A percentile compares a stretch with the other conserved stretches of the same genome.
These are phyloP conservation scores for Lasiodiplodia sp. DNA, from an alignment of 2,329 filamentous ascomycete species.

Conservation along the genomic window DNA sequence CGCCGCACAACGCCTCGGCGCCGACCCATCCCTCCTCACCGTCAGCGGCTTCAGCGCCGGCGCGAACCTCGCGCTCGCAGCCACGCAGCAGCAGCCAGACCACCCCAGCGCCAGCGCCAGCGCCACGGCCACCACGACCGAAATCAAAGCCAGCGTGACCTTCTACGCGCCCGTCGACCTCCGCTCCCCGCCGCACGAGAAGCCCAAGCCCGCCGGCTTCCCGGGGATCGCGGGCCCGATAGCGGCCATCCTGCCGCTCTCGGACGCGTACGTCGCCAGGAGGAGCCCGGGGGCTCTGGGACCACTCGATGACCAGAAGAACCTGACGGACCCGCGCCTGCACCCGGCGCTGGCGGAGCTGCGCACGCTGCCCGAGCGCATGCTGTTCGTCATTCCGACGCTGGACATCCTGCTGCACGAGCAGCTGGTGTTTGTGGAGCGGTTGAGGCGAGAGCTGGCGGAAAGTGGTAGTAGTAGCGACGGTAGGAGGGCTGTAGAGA, in stretches of 20 bases:
- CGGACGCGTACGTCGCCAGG: constrained; percentile 53
- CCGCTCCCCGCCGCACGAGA: constrained; percentile 3
- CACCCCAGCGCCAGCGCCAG: not conserved
- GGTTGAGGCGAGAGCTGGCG: constrained; percentile 40
- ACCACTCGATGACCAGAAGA: not conserved
- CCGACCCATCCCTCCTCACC: constrained; percentile 52
- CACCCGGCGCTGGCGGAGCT: constrained; percentile 47
- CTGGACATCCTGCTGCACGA: constrained; percentile 54
- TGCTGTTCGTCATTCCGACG: constrained; percentile 51
- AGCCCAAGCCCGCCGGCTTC: not conserved
- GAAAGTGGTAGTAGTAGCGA: not conserved
- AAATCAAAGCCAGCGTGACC: constrained; percentile 39
- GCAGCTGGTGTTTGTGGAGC: constrained; percentile 49
- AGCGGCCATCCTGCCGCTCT: constrained; percentile 38
- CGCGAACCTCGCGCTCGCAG: constrained; percentile 52
- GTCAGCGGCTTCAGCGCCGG: constrained; percentile 55
- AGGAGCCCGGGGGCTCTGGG: constrained; percentile 30
- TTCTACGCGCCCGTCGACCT: constrained; percentile 48
- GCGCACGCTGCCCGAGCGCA: constrained; percentile 46
- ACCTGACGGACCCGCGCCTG: constrained; percentile 41
- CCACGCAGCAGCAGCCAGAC: constrained; percentile 30
- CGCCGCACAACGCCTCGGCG: constrained; percentile 35
- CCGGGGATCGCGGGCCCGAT: not conserved
- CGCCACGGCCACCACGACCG: not conserved
- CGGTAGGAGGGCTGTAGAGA: constrained; percentile 35